Percentiles rank a stretch among this genome's conserved stretches.
These are phyloP conservation scores for Alternaria sp. DNA, from an alignment of 2,329 filamentous ascomycete genomes.

Conservation along the genomic window DNA sequence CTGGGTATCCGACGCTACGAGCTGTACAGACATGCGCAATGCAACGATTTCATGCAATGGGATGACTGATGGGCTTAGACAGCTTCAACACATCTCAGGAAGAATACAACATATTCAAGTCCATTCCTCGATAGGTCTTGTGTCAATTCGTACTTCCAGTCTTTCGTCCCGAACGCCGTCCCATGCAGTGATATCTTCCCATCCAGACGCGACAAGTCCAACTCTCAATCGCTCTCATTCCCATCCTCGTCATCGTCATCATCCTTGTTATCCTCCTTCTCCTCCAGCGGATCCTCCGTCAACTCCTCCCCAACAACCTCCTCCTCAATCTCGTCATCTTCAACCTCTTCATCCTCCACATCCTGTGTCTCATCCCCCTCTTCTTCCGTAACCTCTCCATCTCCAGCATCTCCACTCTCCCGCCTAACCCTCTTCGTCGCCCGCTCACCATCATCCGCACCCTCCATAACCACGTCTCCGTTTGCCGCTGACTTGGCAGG, in stretches of 20 bases:
- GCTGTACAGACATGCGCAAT: neutral
- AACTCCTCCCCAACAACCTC: slow-evolving; percentile 60
- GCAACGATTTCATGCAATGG: neutral
- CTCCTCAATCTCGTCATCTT: slow-evolving; percentile 62
- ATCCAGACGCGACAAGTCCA: neutral
- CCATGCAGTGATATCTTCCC: slow-evolving; percentile 30
- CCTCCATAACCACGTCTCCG: slow-evolving; percentile 9
- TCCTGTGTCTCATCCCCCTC: slow-evolving; percentile 51
- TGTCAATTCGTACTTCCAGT: neutral
- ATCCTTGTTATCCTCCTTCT: slow-evolving; percentile 52
- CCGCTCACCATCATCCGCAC: slow-evolving; percentile 48
- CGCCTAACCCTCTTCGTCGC: slow-evolving; percentile 58
- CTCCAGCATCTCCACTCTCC: slow-evolving; percentile 44
- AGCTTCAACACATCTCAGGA: neutral
- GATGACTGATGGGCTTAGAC: neutral
- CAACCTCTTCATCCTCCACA: slow-evolving; percentile 58
- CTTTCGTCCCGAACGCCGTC: slow-evolving; percentile 30
- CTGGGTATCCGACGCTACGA: neutral
- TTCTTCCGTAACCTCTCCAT: slow-evolving; percentile 47
- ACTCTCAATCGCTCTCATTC: slow-evolving; percentile 51
- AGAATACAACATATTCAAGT: neutral
- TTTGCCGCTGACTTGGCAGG: neutral
- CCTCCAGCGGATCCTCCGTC: slow-evolving; percentile 52
- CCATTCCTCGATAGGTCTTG: neutral
- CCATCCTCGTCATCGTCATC: slow-evolving; percentile 63